Conservation (phyloP, 176 grass and related monocot genomes). For the Ensete glaucum region DNA sequence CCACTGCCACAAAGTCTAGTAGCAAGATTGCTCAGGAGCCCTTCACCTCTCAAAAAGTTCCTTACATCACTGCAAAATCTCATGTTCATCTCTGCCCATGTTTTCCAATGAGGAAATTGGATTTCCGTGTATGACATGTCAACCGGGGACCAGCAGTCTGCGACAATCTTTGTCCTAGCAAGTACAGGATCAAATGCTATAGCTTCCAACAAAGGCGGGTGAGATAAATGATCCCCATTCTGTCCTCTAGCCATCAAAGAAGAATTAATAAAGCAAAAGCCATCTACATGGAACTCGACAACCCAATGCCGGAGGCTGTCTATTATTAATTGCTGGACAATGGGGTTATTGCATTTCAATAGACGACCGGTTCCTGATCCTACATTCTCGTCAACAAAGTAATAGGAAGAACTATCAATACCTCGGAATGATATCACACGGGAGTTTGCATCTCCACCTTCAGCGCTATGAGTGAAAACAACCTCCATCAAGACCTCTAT, state of each 20-base stretch:
- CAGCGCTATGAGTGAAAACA: constrained; percentile 57
- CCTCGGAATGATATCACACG: constrained; percentile 62
- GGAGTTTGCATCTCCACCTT: constrained; percentile 42
- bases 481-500: constrained; percentile 88
- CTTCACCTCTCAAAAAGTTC: constrained; percentile 71
- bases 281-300: constrained; percentile 84
- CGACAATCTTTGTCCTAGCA: constrained; percentile 78
- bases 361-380: constrained; percentile 24
- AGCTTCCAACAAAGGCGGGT: constrained; percentile 66
- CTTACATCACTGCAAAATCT: constrained; percentile 64
- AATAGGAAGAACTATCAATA: constrained; percentile 73
- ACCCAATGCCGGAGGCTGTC: constrained; percentile 92
- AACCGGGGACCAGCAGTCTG: constrained; percentile 75
- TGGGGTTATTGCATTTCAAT: constrained; percentile 56
- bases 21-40: constrained; percentile 57
- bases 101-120: constrained; percentile 89
- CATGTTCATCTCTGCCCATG: constrained; percentile 73
- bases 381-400: constrained; percentile 27
- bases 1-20: constrained; percentile 85
- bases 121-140: constrained; percentile 52
- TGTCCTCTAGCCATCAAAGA: constrained; percentile 48
- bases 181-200: constrained; percentile 88
- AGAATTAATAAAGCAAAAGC: constrained; percentile 89
- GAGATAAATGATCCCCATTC: constrained; percentile 43
- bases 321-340: constrained; percentile 77